Evolutionary conservation across 257 asterid genomes (phyloP).

Genomic region (Jacaranda mimosifolia): DNA sequence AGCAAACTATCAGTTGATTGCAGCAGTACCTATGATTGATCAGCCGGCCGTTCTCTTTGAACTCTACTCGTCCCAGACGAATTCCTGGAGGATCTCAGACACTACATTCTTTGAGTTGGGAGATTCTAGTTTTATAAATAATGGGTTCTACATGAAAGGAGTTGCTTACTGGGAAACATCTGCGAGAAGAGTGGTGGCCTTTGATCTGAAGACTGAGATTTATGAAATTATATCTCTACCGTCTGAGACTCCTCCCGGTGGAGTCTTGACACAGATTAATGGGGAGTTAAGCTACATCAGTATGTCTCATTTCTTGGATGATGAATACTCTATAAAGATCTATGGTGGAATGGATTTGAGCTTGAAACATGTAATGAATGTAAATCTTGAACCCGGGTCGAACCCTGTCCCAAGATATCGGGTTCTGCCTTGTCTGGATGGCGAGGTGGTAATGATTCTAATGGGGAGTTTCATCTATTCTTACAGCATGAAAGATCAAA

Average conservation of each 20-base stretch:
- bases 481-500: constrained; percentile 34
- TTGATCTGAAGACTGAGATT: constrained; percentile 35
- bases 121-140: constrained; percentile 15
- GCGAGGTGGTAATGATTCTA: constrained; percentile 47
- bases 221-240: constrained; percentile 45
- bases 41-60: constrained; percentile 43
- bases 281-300: constrained; percentile 57
- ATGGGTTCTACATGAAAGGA: constrained; percentile 52
- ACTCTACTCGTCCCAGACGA: constrained; percentile 46
- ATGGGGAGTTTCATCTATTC: constrained; percentile 24
- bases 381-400: constrained; percentile 20
- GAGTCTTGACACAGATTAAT: constrained; percentile 44
- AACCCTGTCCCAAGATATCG: not conserved
- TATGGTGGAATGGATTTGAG: constrained; percentile 46
- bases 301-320: not conserved
- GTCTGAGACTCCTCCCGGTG: constrained; percentile 7
- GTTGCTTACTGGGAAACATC: constrained; percentile 54
- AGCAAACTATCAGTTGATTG: constrained; percentile 43
- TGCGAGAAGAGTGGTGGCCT: constrained; percentile 43
- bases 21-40: constrained; percentile 38
- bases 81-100: constrained; percentile 42
- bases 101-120: constrained; percentile 30
- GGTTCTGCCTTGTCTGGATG: constrained; percentile 46
- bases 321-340: constrained; percentile 37
- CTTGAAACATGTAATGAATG: constrained; percentile 29